A percentile compares a stretch with the other conserved stretches of the same genome.
Evolutionary conservation across 805 yeast genomes (phyloP).

Genomic region (Metschnikowia koreensis): DNA sequence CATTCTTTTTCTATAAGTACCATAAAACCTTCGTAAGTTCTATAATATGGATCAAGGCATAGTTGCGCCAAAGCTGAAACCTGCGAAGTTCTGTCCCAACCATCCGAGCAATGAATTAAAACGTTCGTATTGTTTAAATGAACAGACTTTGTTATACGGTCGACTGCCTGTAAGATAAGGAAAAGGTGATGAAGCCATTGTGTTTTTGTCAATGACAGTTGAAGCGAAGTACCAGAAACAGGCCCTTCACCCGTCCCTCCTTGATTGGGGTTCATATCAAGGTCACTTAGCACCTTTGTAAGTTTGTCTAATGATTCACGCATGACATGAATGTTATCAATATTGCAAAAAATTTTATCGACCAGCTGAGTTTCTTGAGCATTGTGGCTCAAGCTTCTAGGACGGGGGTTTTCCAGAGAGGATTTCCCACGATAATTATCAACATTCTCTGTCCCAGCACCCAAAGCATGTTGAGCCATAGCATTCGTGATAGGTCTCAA

Average conservation of each 20-base stretch:
- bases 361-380: conserved; percentile 30
- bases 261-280: conserved; percentile 53
- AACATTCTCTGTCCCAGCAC: conserved; percentile 96
- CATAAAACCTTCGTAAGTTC: conserved; percentile 87
- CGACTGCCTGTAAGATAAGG: conserved; percentile 70
- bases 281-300: conserved; percentile 59
- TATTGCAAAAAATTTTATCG: conserved; percentile 78
- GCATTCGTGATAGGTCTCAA: conserved; percentile 93
- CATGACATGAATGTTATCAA: conserved; percentile 95
- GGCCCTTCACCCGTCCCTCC: conserved; percentile 12
- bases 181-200: conserved; percentile 78
- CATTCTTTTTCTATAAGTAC: conserved; percentile 89
- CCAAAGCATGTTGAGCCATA: conserved; percentile 92
- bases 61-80: conserved; percentile 78
- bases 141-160: conserved; percentile 75
- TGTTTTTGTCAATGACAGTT: conserved; percentile 57
- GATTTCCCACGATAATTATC: conserved; percentile 65
- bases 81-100: conserved; percentile 98
- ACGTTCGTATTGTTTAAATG: conserved; percentile 81
- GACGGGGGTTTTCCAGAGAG: conserved; percentile 10
- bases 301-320: conserved; percentile 74
- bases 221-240: conserved; percentile 26
- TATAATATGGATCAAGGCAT: conserved; percentile 84
- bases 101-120: conserved; percentile 92
- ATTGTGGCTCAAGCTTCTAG: not conserved